These are phyloP conservation scores for Mycotypha africana DNA, from an alignment of 371 early-diverging fungal species.

Conservation along the genomic window DNA sequence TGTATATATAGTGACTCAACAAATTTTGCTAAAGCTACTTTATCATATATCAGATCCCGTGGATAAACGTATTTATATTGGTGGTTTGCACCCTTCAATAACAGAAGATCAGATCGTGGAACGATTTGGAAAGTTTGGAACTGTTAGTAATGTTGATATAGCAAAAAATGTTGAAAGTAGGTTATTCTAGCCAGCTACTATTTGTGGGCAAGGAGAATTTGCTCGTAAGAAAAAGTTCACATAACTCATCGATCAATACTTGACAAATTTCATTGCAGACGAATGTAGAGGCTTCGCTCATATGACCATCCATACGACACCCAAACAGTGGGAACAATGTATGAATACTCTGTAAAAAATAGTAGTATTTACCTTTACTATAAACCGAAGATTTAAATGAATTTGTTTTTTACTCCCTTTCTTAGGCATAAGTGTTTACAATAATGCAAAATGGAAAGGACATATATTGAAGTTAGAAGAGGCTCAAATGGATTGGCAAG, in stretches of 20 bases:
- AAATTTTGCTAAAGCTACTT: too few relatives aligned
- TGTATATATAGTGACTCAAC: too few relatives aligned
- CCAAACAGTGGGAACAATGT: conserved; percentile 65
- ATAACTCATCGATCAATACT: too few relatives aligned
- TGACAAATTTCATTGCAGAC: too few relatives aligned
- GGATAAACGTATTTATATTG: conserved; percentile 68
- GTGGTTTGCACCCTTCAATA: conserved; percentile 63
- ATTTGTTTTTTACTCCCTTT: too few relatives aligned
- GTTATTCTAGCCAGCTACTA: too few relatives aligned
- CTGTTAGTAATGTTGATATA: conserved; percentile 43
- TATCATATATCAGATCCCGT: conserved; percentile 16
- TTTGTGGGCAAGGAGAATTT: too few relatives aligned
- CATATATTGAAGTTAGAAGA: conserved; percentile 67
- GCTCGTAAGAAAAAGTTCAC: too few relatives aligned
- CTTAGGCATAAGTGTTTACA: conserved; percentile 56
- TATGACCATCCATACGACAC: conserved; percentile 59
- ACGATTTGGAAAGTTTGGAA: conserved; percentile 72
- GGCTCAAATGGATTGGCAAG: conserved; percentile 69
- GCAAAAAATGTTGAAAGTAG: conserved; percentile 39
- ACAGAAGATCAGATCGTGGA: conserved; percentile 51
- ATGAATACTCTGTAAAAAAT: too few relatives aligned
- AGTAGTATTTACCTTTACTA: not conserved
- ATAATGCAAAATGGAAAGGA: conserved; percentile 90
- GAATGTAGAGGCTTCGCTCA: conserved; percentile 74
- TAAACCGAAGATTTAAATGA: not conserved